phyloP scores from a whole-genome alignment of 148 eudicot genomes.

The Nepenthes mirabilis region DNA sequence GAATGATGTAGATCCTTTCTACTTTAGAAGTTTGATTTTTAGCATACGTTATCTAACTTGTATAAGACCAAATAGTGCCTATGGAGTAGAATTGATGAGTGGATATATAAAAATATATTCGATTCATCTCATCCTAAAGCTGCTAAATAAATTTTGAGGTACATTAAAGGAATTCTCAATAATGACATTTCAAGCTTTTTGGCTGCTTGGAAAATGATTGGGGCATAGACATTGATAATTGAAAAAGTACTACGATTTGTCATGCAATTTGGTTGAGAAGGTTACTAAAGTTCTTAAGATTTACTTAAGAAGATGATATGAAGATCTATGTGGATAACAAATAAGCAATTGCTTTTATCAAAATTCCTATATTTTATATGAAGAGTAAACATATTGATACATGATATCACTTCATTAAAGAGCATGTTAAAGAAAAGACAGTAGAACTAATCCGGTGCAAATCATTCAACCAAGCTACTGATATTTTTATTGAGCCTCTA shows the following conservation, averaged over 20 bases:
- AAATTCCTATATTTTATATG: not conserved
- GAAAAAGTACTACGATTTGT: not conserved
- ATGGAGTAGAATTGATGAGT: not conserved
- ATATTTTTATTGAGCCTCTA: not conserved
- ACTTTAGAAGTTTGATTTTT: not conserved
- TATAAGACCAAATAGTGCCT: not conserved
- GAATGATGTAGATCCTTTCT: not conserved
- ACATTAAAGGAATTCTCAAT: not conserved
- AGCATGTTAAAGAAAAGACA: not conserved
- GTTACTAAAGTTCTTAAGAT: not conserved
- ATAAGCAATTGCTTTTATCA: not conserved
- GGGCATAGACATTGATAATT: not conserved
- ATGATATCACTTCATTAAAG: not conserved
- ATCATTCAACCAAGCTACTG: not conserved
- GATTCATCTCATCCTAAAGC: not conserved
- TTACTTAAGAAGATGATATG: not conserved
- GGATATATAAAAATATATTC: not conserved
- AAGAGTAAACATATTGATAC: conserved; percentile 6
- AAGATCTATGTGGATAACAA: not conserved
- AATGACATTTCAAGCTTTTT: not conserved
- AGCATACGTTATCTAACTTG: not conserved
- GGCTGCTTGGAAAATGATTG: not conserved
- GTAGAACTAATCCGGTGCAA: not conserved
- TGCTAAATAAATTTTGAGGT: not conserved
- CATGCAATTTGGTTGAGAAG: not conserved